Percentiles rank a stretch among this genome's conserved stretches.
These are phyloP conservation scores for Dioscorea alata DNA, from an alignment of 106 monocot genomes.

Conservation along the genomic window DNA sequence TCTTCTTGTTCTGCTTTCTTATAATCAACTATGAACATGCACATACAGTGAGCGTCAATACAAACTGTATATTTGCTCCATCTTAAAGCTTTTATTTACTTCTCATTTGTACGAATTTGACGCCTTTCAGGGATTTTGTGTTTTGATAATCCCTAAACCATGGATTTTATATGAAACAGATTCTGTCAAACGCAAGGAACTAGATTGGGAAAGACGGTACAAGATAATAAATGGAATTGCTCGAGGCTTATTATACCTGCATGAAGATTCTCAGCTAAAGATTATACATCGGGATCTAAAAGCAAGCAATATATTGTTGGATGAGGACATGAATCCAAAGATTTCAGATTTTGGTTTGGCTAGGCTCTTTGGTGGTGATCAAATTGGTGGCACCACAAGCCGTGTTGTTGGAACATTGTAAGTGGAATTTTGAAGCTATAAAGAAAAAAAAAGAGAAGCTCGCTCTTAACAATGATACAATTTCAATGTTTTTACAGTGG, in stretches of 20 bases:
- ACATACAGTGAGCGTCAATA: too few relatives aligned
- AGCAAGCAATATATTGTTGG: constrained; percentile 13
- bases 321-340: constrained; percentile 10
- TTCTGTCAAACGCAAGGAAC: neutral
- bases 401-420: constrained; percentile 13
- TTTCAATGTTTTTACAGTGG: constrained; percentile 4
- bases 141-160: too few relatives aligned
- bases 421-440: neutral
- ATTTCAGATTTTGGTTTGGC: constrained; percentile 19
- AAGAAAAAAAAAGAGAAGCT: too few relatives aligned
- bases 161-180: neutral
- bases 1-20: too few relatives aligned
- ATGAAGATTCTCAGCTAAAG: constrained; percentile 7
- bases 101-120: too few relatives aligned
- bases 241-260: constrained; percentile 10
- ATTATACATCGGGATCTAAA: constrained; percentile 14
- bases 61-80: too few relatives aligned
- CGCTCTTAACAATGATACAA: too few relatives aligned
- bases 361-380: constrained; percentile 1
- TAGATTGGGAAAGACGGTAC: constrained; percentile 11
- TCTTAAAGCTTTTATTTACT: too few relatives aligned
- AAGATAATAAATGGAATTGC: constrained; percentile 9
- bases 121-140: too few relatives aligned
- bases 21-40: too few relatives aligned
- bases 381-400: neutral